Evolutionary conservation across 1,139 yeast genomes (phyloP), one percentile per base, ranked within the genome.

Genomic region (Chernovozyma aurita): DNA sequence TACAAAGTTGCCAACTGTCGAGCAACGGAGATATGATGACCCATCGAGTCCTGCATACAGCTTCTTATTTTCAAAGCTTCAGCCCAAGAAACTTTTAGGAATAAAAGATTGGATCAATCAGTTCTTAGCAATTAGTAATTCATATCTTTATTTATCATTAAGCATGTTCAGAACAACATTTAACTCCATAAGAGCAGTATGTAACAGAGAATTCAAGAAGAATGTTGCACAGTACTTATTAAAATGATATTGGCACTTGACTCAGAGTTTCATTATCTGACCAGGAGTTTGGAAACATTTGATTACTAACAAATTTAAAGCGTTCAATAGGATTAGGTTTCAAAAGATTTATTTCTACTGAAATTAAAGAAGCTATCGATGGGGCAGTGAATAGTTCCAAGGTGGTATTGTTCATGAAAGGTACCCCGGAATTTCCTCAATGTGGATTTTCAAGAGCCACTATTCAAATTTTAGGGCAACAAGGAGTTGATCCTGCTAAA

Each of bases 391-490:
- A 64, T 4, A 80, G 95, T 13, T 94, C 97, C 1, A 95, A 95
- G 14, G 97, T 92, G 12, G 98, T 94, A 9, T 71, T 94, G 24
- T 90, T 90, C 66, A 86, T 86, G 95, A 86, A 86, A 57, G 95
- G 95, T 9, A 94, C 98, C 1, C 99, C 99, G 1, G 97, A 90
- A 53, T 87, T 85, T 41, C 99, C 99, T 22, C 95, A 88, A 53
- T 94, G 99, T 70, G 98, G 99, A 1, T 94, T 94, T 55, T 88
- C 97, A 5, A 78, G 96, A 54, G 95, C 95, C 36, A 86, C 97
- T 14, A 90, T 94, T 48, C 94, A 87, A 57, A 76, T 88, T 33
- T 73, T 94, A 44, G 97, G 98, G 15, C 94, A 88, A 58, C 95
- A 90, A 58, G 98, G 98, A 39, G 97, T 94, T 24, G 97, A 94